Evolutionary conservation across 2,329 filamentous ascomycete genomes (phyloP).

Genomic region (Diaporthe batatas): DNA sequence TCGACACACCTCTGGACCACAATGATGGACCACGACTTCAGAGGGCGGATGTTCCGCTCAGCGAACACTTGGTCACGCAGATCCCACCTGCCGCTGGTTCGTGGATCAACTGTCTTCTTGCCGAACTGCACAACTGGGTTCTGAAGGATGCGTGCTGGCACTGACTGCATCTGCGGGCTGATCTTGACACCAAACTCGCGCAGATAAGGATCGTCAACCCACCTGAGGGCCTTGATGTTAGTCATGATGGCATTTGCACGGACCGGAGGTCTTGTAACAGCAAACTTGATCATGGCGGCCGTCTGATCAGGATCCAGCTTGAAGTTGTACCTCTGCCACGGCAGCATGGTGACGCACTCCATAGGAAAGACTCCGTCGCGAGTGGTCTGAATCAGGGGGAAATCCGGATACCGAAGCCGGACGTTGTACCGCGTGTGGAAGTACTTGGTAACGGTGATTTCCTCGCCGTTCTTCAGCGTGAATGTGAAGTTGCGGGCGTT

Average conservation of each 20-base stretch:
- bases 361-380: constrained; percentile 70
- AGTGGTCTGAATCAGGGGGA: constrained; percentile 71
- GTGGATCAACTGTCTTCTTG: constrained; percentile 69
- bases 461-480: constrained; percentile 61
- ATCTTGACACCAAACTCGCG: constrained; percentile 81
- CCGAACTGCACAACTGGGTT: constrained; percentile 80
- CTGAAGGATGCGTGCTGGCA: constrained; percentile 78
- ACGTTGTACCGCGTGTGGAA: constrained; percentile 68
- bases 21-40: constrained; percentile 83
- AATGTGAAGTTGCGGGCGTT: constrained; percentile 70
- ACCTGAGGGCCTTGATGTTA: constrained; percentile 76
- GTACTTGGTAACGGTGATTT: constrained; percentile 65
- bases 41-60: constrained; percentile 69
- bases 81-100: constrained; percentile 84
- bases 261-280: constrained; percentile 79
- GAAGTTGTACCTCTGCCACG: constrained; percentile 72
- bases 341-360: constrained; percentile 67
- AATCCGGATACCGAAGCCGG: constrained; percentile 58
- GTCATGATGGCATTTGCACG: constrained; percentile 78
- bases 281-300: constrained; percentile 90
- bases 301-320: constrained; percentile 77
- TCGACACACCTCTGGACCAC: constrained; percentile 70
- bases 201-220: constrained; percentile 77
- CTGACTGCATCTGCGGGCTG: constrained; percentile 71
- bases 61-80: constrained; percentile 85